Conservation (phyloP, 257 asterid species). For the Vinca minor region DNA sequence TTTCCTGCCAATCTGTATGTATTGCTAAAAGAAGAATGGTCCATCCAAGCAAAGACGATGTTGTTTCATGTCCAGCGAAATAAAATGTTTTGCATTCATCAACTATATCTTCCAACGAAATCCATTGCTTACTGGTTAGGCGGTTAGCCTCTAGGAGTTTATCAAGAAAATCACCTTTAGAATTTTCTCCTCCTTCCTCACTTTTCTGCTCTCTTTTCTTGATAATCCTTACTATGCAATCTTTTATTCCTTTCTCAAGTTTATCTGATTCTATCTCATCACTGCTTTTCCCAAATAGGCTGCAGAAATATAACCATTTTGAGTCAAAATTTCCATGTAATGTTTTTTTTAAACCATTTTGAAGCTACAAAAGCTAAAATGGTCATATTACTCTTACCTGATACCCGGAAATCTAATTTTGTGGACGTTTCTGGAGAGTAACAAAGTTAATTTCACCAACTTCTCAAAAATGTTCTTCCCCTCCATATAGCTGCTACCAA, state of each 20-base stretch:
- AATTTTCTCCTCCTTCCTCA: constrained; percentile 13
- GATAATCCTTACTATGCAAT: constrained; percentile 35
- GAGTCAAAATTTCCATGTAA: neutral
- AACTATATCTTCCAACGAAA: constrained; percentile 45
- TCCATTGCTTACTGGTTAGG: constrained; percentile 10
- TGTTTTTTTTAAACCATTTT: no score
- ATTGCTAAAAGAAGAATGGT: constrained; percentile 44
- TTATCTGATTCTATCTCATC: constrained; percentile 53
- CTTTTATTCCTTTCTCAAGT: constrained; percentile 42
- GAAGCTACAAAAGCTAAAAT: neutral
- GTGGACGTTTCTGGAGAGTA: constrained; percentile 34
- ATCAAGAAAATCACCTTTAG: constrained; percentile 35
- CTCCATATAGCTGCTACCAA: constrained; percentile 58
- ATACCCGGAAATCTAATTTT: constrained; percentile 37
- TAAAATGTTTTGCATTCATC: constrained; percentile 76
- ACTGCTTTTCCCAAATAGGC: constrained; percentile 28
- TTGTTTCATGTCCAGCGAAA: constrained; percentile 75
- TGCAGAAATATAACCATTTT: constrained; percentile 12
- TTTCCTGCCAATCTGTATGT: constrained; percentile 62
- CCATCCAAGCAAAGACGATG: constrained; percentile 55
- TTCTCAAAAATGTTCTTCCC: constrained; percentile 56
- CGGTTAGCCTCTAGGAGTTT: constrained; percentile 40
- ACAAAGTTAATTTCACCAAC: constrained; percentile 37
- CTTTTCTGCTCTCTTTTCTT: constrained; percentile 23
- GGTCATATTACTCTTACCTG: constrained; percentile 22